A percentile compares a stretch with the other conserved stretches of the same genome.
phyloP scores from a whole-genome alignment of 352 stramenopile species.

The Phytophthora vignae region DNA sequence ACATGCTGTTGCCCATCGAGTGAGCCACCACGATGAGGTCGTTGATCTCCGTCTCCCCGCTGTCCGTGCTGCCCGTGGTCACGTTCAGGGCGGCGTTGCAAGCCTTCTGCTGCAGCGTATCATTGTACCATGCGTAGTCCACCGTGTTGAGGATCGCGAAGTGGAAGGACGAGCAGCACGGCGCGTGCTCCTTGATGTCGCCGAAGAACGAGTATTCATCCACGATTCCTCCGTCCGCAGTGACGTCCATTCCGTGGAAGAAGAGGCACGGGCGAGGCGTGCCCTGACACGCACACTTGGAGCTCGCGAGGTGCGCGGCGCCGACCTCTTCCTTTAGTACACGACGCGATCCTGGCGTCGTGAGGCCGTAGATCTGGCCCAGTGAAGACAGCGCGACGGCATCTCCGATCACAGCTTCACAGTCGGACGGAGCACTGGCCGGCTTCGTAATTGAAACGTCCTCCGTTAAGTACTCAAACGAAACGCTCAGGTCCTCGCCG shows the following conservation, averaged over 20 bases:
- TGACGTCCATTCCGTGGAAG: constrained; percentile 59
- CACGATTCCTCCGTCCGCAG: constrained; percentile 35
- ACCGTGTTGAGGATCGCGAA: constrained; percentile 58
- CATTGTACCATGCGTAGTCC: constrained; percentile 58
- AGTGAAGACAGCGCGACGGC: constrained; percentile 33
- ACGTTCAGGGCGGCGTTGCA: constrained; percentile 46
- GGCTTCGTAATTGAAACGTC: constrained; percentile 36
- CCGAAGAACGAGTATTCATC: constrained; percentile 53
- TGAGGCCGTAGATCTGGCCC: constrained; percentile 33
- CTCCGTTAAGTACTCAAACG: constrained; percentile 37
- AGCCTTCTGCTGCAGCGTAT: constrained; percentile 46
- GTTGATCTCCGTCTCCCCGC: constrained; percentile 45
- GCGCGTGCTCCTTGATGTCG: constrained; percentile 53
- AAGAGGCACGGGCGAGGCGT: constrained; percentile 57
- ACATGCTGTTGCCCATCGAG: constrained; percentile 68
- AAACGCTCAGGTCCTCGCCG: constrained; percentile 44
- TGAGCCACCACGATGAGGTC: constrained; percentile 62
- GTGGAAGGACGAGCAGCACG: constrained; percentile 60
- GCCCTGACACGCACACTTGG: constrained; percentile 43
- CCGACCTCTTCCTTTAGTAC: constrained; percentile 22
- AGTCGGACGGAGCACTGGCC: constrained; percentile 24
- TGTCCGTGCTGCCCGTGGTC: constrained; percentile 22
- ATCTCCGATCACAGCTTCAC: constrained; percentile 22
- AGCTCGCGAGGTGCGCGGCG: constrained; percentile 34
- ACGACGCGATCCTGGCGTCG: constrained; percentile 21